Percentiles rank a stretch among this genome's conserved stretches.
phyloP scores from a whole-genome alignment of 2,329 filamentous ascomycete genomes.

The Exophiala oligosperma region DNA sequence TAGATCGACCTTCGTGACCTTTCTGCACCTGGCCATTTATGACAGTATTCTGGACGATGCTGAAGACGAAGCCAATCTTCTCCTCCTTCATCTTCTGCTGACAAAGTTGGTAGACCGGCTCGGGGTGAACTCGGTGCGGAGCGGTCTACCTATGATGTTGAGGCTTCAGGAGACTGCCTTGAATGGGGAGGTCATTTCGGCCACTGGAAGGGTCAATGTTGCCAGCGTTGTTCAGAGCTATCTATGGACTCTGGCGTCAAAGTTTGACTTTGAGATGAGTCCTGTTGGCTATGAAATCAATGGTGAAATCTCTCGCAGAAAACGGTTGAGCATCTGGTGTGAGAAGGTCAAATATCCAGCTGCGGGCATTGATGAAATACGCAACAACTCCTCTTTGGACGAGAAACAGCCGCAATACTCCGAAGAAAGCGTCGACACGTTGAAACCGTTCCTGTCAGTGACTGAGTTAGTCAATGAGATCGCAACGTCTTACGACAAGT shows the following conservation, averaged over 20 bases:
- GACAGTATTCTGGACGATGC: conserved; percentile 78
- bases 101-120: conserved; percentile 71
- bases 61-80: conserved; percentile 70
- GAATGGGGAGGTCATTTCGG: conserved; percentile 51
- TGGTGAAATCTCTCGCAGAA: conserved; percentile 73
- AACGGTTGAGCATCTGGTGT: conserved; percentile 76
- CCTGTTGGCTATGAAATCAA: conserved; percentile 69
- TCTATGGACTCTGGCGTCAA: conserved; percentile 75
- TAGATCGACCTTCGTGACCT: conserved; percentile 72
- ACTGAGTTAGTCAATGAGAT: conserved; percentile 72
- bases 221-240: conserved; percentile 88
- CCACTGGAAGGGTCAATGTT: conserved; percentile 69
- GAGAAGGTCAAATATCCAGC: conserved; percentile 72
- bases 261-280: conserved; percentile 73
- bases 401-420: conserved; percentile 45
- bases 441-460: conserved; percentile 75
- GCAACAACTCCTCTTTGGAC: conserved; percentile 41
- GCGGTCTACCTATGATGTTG: conserved; percentile 84
- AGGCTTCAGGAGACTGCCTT: conserved; percentile 79
- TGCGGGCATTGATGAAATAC: conserved; percentile 62
- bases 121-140: conserved; percentile 77
- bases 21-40: conserved; percentile 85
- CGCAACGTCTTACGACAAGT: conserved; percentile 67
- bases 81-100: conserved; percentile 75
- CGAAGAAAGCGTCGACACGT: conserved; percentile 58